Evolutionary conservation across 208 protist species (phyloP).

Genomic region (Angomonas ambiguus): DNA sequence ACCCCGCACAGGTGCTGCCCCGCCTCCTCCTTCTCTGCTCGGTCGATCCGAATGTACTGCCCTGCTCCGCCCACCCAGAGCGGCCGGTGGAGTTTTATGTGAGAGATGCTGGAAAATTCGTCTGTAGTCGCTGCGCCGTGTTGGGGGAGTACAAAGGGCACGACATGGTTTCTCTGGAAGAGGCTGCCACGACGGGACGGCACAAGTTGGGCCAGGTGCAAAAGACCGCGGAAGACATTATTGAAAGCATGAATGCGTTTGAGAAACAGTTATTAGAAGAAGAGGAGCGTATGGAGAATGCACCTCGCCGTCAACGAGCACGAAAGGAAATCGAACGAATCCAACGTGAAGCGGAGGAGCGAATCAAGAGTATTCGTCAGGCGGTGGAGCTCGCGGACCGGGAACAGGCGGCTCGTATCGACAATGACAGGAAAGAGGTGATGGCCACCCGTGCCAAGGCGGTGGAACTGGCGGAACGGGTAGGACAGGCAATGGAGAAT

Average conservation of each 20-base stretch:
- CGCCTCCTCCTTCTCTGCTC: conserved; percentile 53
- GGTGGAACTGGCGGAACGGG: conserved; percentile 17
- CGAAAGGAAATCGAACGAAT: conserved; percentile 49
- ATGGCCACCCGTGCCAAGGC: conserved; percentile 27
- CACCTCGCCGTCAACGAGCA: conserved; percentile 42
- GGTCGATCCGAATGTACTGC: conserved; percentile 45
- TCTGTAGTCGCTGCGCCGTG: conserved; percentile 70
- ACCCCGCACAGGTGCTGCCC: conserved; percentile 53
- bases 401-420: conserved; percentile 34
- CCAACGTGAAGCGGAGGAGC: conserved; percentile 58
- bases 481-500: conserved; percentile 25
- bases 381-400: conserved; percentile 41
- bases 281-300: conserved; percentile 31
- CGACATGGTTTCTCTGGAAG: conserved; percentile 51
- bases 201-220: conserved; percentile 37
- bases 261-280: conserved; percentile 37
- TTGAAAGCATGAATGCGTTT: conserved; percentile 37
- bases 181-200: conserved; percentile 54
- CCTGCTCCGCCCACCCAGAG: conserved; percentile 57
- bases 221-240: conserved; percentile 30
- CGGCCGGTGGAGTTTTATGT: conserved; percentile 75
- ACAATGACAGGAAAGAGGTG: conserved; percentile 28
- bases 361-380: conserved; percentile 26
- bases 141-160: conserved; percentile 46
- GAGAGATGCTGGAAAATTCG: conserved; percentile 42